A percentile compares a stretch with the other conserved stretches of the same genome.
Conservation (phyloP, 2,329 filamentous ascomycete genomes). For the Colletotrichum simmondsii region DNA sequence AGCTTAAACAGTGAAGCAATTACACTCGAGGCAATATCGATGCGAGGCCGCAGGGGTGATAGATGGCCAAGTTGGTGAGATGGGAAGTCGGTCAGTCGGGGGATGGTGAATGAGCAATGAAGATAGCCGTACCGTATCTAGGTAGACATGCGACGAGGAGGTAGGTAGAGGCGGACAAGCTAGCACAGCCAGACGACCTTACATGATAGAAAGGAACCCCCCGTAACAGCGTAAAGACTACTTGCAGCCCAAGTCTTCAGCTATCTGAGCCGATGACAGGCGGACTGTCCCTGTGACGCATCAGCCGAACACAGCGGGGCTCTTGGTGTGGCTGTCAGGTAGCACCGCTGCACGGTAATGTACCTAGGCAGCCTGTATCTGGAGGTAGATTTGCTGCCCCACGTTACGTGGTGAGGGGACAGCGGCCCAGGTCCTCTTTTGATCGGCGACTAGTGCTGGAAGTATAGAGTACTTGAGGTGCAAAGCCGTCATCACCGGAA, state of each 20-base stretch:
- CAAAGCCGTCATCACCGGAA: not conserved
- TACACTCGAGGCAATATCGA: not conserved
- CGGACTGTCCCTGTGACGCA: slow-evolving; percentile 25
- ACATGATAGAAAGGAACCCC: not conserved
- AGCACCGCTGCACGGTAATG: not conserved
- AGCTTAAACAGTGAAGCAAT: not conserved
- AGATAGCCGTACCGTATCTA: not conserved
- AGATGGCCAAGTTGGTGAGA: not conserved
- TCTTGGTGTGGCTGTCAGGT: not conserved
- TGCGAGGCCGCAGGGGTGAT: not conserved
- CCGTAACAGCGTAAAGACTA: not conserved
- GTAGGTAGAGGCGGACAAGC: not conserved
- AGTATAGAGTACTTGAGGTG: not conserved
- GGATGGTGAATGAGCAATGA: not conserved
- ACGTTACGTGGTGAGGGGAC: not conserved
- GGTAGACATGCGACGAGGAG: not conserved
- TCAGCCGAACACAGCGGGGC: not conserved
- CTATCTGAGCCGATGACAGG: not conserved
- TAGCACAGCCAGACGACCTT: not conserved
- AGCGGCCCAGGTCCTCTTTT: not conserved
- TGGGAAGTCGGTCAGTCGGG: not conserved
- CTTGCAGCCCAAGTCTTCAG: not conserved
- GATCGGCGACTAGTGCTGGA: slow-evolving; percentile 1
- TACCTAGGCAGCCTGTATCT: not conserved
- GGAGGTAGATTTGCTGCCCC: not conserved